Conservation (phyloP, 2,329 filamentous ascomycete genomes). For the Alternaria rosae region DNA sequence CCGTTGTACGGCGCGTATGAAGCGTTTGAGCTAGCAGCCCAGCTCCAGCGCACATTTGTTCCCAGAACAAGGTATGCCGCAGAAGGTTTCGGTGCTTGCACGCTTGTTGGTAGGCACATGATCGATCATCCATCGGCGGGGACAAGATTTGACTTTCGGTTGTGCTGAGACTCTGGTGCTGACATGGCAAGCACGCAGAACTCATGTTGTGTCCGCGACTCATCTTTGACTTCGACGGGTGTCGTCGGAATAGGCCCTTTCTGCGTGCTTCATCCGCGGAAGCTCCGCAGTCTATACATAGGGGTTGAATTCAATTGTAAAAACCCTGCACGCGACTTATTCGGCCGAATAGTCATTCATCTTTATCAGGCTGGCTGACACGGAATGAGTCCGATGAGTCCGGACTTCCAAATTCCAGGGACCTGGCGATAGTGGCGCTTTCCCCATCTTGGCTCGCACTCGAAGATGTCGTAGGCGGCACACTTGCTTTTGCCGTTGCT, state of each 20-base stretch:
- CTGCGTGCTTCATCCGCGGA: neutral
- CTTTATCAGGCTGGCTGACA: neutral
- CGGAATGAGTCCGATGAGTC: neutral
- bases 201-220: neutral
- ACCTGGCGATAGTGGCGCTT: conserved; percentile 1
- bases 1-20: neutral
- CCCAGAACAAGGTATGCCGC: neutral
- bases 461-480: conserved; percentile 6
- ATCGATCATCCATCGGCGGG: neutral
- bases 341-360: neutral
- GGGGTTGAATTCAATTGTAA: neutral
- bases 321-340: neutral
- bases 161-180: conserved; percentile 3
- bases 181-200: neutral
- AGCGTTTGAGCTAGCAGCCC: neutral
- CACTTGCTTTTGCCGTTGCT: conserved; percentile 2
- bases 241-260: neutral
- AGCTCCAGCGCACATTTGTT: neutral
- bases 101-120: neutral
- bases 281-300: neutral
- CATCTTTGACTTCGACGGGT: neutral
- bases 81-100: neutral
- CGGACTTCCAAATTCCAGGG: neutral
- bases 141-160: conserved; percentile 7
- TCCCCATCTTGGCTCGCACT: neutral